Base-by-base conservation (phyloP, 192 early-diverging fungal genomes). In the Coemansia sp. region DNA sequence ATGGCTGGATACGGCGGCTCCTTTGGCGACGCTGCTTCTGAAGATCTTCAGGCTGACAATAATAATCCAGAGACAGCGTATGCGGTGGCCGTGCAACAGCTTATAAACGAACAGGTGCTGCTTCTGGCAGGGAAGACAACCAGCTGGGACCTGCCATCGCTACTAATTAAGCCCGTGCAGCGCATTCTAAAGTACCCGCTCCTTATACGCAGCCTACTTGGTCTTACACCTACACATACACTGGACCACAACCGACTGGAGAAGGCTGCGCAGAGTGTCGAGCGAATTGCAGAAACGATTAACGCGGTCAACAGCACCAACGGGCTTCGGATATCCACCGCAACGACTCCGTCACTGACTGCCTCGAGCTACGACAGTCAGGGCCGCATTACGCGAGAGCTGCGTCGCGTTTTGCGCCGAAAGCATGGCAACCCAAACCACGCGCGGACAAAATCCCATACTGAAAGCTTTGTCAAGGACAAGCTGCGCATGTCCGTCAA, bases 131-230 rank as follows among this genome's bases (percentile, higher is more conserved):
- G 80, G n/a, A 84, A 78, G 64, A 95, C 95, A 2, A 86, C 84
- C 25, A 91, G 91, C 58, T 98, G 96, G 96, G 96, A 98, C 76
- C 80, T 98, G 62, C 84, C 89, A 0, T 90, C 88, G 63, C 75
- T 98, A 67, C 78, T 98, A 6, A 94, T 98, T 74, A 98, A 98
- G 68, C 96, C 96, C 12, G 94, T 98, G 7, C 96, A 98, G 74
- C 86, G 96, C 31, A 91, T 98, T n/a, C 80, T 98, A n/a, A 95
- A 95, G 75, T 96, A 96, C 70, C 96, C 96, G 1, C 78, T 98
- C 3, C 76, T 98, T 55, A 77, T 98, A 35, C 87, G 89, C 43
- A 72, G 41, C 31, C 65, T 83, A 35, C 59, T 74, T 23, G 64
- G 70, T 14, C 68, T 76, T 26, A 80, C 74, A 4, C 64, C 21